Percentiles rank a stretch among this genome's conserved stretches.
These are phyloP conservation scores for Clohesyomyces aquaticus DNA, from an alignment of 495 filamentous ascomycete species.

Conservation along the genomic window DNA sequence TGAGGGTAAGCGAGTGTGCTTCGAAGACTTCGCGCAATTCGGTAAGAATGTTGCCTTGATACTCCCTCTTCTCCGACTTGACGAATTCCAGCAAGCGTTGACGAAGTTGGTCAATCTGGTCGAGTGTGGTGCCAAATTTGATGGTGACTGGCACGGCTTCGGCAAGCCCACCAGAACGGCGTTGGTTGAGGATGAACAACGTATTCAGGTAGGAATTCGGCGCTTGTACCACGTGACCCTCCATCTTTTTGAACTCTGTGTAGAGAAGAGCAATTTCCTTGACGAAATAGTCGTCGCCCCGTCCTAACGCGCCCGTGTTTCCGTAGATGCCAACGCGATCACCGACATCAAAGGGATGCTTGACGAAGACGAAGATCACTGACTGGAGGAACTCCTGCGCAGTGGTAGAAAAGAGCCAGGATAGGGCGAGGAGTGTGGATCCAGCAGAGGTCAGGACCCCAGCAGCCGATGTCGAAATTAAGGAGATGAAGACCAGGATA, in stretches of 20 bases:
- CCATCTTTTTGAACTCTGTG: conserved; percentile 98
- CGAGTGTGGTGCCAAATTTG: conserved; percentile 86
- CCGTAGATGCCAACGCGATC: conserved; percentile 91
- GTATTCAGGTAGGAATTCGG: conserved; percentile 93
- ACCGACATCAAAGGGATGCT: conserved; percentile 96
- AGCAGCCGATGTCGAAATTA: conserved; percentile 87
- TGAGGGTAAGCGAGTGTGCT: conserved; percentile 76
- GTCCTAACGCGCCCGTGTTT: conserved; percentile 75
- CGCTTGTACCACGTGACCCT: conserved; percentile 92
- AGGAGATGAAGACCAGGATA: conserved; percentile 80
- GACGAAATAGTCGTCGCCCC: conserved; percentile 93
- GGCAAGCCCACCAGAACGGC: conserved; percentile 83
- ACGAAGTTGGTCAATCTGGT: conserved; percentile 84
- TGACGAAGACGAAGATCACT: conserved; percentile 94
- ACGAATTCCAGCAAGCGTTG: conserved; percentile 85
- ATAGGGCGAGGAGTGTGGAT: conserved; percentile 81
- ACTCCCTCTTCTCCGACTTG: conserved; percentile 84
- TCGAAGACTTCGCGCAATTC: conserved; percentile 73
- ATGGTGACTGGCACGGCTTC: conserved; percentile 83
- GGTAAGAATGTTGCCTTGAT: conserved; percentile 86
- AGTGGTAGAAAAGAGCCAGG: conserved; percentile 89
- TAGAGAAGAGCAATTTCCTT: conserved; percentile 93
- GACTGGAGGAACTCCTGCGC: conserved; percentile 93
- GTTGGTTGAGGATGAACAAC: conserved; percentile 92
- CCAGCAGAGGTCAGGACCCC: conserved; percentile 84